Percentiles rank a stretch among this genome's conserved stretches.
These are phyloP conservation scores for Macrocybe gigantea DNA, from an alignment of 768 basidiomycete genomes.

Conservation along the genomic window DNA sequence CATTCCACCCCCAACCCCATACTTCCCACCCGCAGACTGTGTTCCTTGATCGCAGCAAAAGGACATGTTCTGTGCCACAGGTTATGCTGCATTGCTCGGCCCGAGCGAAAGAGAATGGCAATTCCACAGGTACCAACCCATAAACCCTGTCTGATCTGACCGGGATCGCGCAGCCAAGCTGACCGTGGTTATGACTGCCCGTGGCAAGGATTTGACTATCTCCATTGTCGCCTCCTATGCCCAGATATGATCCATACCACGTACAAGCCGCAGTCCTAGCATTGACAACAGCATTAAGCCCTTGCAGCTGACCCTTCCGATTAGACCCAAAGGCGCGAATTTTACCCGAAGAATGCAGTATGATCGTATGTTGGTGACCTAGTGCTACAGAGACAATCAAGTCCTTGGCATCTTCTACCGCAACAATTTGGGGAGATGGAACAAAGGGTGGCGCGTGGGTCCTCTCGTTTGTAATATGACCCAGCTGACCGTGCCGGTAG, in stretches of 20 bases:
- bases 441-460: constrained; percentile 22
- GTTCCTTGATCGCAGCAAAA: constrained; percentile 29
- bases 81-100: constrained; percentile 30
- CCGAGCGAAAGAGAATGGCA: constrained; percentile 17
- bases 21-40: constrained; percentile 29
- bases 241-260: constrained; percentile 75
- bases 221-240: constrained; percentile 16
- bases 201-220: constrained; percentile 30
- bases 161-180: constrained; percentile 42
- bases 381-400: constrained; percentile 27
- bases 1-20: constrained; percentile 97
- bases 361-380: constrained; percentile 39
- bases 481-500: constrained; percentile 82
- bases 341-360: constrained; percentile 52
- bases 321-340: constrained; percentile 62
- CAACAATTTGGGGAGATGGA: constrained; percentile 29
- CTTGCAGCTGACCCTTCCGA: constrained; percentile 58
- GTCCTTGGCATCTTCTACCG: constrained; percentile 20
- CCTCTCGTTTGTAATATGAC: constrained; percentile 20
- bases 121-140: constrained; percentile 19
- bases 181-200: constrained; percentile 58
- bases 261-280: constrained; percentile 45
- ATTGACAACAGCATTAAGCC: constrained; percentile 18
- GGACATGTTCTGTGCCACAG: constrained; percentile 85
- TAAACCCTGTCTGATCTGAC: constrained; percentile 2